phyloP scores from a whole-genome alignment of 2,329 filamentous ascomycete species.

The Cytospora mali region DNA sequence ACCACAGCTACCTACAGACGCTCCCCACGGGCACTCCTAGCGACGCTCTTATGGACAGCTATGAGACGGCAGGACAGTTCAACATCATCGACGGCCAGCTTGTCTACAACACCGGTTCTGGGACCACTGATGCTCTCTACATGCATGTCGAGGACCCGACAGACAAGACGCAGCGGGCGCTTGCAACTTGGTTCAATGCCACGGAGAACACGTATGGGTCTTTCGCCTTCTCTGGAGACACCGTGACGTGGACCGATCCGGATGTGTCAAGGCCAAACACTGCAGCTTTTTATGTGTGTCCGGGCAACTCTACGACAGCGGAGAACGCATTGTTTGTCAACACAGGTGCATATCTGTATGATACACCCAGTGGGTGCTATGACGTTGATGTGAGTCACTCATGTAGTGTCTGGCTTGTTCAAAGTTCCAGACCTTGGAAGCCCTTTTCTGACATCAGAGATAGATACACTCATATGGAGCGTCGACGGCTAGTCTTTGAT shows the following conservation, averaged over 20 bases:
- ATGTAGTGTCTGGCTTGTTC: background rate
- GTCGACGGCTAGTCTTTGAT: slow-evolving; percentile 23
- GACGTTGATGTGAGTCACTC: slow-evolving; percentile 26
- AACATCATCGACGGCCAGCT: slow-evolving; percentile 55
- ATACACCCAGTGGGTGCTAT: slow-evolving; percentile 54
- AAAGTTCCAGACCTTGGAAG: slow-evolving; percentile 18
- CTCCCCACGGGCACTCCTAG: slow-evolving; percentile 42
- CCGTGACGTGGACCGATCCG: slow-evolving; percentile 52
- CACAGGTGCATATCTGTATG: slow-evolving; percentile 56
- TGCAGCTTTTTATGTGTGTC: slow-evolving; percentile 58
- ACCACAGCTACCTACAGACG: slow-evolving; percentile 52
- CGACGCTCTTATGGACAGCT: slow-evolving; percentile 48
- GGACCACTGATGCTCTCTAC: slow-evolving; percentile 41
- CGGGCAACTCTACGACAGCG: slow-evolving; percentile 26
- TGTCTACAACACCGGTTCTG: slow-evolving; percentile 44
- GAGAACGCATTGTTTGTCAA: slow-evolving; percentile 54
- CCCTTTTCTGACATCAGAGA: background rate
- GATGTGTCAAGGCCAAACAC: slow-evolving; percentile 52
- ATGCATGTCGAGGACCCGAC: slow-evolving; percentile 46
- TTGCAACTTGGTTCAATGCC: slow-evolving; percentile 51
- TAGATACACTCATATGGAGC: slow-evolving; percentile 29
- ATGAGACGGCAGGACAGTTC: slow-evolving; percentile 57
- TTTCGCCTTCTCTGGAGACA: slow-evolving; percentile 57
- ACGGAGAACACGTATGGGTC: slow-evolving; percentile 53
- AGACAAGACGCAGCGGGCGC: slow-evolving; percentile 46